Evolutionary conservation across 768 basidiomycete genomes (phyloP), one percentile per base, ranked within the genome.

Genomic region (Naematelia aurantialba): DNA sequence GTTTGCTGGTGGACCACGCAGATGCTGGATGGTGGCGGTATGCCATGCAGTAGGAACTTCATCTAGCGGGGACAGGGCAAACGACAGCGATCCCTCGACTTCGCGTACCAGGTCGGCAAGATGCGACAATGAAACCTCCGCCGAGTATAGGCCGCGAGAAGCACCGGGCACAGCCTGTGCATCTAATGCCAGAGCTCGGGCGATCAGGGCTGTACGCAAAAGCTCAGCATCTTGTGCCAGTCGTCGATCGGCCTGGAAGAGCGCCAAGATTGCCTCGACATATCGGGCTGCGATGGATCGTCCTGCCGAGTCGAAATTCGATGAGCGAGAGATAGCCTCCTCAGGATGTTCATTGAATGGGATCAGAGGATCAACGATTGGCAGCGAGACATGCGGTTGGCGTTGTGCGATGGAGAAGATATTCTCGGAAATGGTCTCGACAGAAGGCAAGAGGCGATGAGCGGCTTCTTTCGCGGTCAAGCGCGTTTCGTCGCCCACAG

Each of bases 261-360:
- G 72, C 0, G 82, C 78, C 1, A 89, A 74, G 3, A 89, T 74
- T 0, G 84, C 85, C 31, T 76, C 74, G 12, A 85, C 80, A 3
- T 81, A 78, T 17, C 91, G 84, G 1, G 85, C 84, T 69, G 91
- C 90, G 2, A 80, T 65, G 0, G 85, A 82, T 57, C 83, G 83
- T 0, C 87, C 86, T 14, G 78, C 75, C 19, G 67, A 68, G 64
- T 91, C 79, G 29, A 63, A 77, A 17, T 58, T 55, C 29, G 2
- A 63, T 44, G 34, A 59, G 31, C 29, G 50, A 22, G 19, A 61
- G 57, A 57, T 53, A 45, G 60, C 59, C 3, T 46, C 48, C 30
- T 14, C 64, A 34, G 10, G 31, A 30, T 63, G 60, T 26, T 21
- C 49, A 4, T 31, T 45, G 55, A 63, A 62, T 1, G 65, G 63